A percentile compares a stretch with the other conserved stretches of the same genome.
Conservation (phyloP, 2,329 filamentous ascomycete genomes). For the Xylariaceae sp. region DNA sequence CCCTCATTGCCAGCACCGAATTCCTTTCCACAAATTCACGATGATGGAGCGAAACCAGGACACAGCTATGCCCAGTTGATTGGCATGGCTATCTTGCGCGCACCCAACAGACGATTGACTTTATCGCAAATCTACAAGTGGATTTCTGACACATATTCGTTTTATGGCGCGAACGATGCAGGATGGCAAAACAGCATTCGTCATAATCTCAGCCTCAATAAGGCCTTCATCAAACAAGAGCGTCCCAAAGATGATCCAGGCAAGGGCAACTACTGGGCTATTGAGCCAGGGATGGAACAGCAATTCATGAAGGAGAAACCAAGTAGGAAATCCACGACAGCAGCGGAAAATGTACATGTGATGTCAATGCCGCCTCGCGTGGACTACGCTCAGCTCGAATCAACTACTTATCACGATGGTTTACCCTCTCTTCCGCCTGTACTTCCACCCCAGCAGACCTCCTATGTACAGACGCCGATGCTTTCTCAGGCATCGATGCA, state of each 20-base stretch:
- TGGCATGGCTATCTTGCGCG: slow-evolving; percentile 91
- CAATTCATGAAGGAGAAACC: slow-evolving; percentile 88
- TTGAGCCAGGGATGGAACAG: slow-evolving; percentile 82
- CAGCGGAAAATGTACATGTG: slow-evolving; percentile 53
- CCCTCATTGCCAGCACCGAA: slow-evolving; percentile 60
- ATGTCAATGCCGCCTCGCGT: slow-evolving; percentile 48
- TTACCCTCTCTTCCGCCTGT: slow-evolving; percentile 47
- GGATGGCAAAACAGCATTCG: slow-evolving; percentile 99
- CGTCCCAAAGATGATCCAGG: slow-evolving; percentile 95
- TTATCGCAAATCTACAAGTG: slow-evolving; percentile 97
- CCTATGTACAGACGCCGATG: slow-evolving; percentile 32
- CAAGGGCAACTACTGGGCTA: slow-evolving; percentile 96
- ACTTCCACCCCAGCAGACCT: slow-evolving; percentile 21
- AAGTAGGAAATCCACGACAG: slow-evolving; percentile 51
- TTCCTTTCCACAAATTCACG: slow-evolving; percentile 76
- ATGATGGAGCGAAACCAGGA: slow-evolving; percentile 83
- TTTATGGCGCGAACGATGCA: slow-evolving; percentile 78
- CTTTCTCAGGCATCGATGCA: slow-evolving; percentile 33
- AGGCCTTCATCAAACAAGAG: slow-evolving; percentile 93
- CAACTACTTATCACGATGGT: slow-evolving; percentile 30
- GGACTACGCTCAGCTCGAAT: slow-evolving; percentile 43
- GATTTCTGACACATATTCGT: slow-evolving; percentile 93
- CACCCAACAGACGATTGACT: slow-evolving; percentile 77
- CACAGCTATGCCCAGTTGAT: slow-evolving; percentile 95
- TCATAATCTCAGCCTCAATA: slow-evolving; percentile 95